Conservation (phyloP, 768 basidiomycete species). For the Lentinula edodes region DNA sequence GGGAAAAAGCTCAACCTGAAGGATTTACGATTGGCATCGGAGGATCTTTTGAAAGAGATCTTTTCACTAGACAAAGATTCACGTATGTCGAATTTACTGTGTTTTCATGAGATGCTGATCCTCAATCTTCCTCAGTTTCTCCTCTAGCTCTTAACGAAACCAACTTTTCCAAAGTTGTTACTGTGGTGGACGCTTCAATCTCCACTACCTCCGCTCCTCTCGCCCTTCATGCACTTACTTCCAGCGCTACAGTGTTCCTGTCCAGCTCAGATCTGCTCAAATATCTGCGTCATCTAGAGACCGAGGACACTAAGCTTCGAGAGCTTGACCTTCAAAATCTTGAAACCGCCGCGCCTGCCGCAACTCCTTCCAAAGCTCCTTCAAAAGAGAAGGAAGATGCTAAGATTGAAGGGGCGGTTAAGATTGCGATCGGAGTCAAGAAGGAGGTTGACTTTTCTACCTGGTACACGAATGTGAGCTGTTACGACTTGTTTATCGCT, state of each 20-base stretch:
- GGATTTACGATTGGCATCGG: slow-evolving; percentile 80
- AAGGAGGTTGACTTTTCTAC: slow-evolving; percentile 93
- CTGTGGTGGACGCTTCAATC: slow-evolving; percentile 77
- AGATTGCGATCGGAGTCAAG: slow-evolving; percentile 92
- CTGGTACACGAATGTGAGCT: slow-evolving; percentile 89
- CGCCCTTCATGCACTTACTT: slow-evolving; percentile 73
- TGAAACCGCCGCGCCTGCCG: slow-evolving; percentile 36
- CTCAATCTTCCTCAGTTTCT: slow-evolving; percentile 54
- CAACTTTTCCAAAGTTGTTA: slow-evolving; percentile 65
- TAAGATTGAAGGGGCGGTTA: slow-evolving; percentile 82
- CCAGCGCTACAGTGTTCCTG: slow-evolving; percentile 70
- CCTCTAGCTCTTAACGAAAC: slow-evolving; percentile 64
- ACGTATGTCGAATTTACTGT: slow-evolving; percentile 42
- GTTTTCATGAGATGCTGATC: slow-evolving; percentile 8
- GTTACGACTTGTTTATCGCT: background rate
- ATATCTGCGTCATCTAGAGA: slow-evolving; percentile 71
- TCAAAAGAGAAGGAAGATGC: slow-evolving; percentile 66
- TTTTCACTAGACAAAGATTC: slow-evolving; percentile 83
- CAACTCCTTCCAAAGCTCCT: slow-evolving; percentile 27
- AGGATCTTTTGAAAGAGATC: slow-evolving; percentile 83
- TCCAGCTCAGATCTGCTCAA: slow-evolving; percentile 68
- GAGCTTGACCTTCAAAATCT: slow-evolving; percentile 70
- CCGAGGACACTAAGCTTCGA: slow-evolving; percentile 55
- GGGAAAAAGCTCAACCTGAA: slow-evolving; percentile 80
- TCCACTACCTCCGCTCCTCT: slow-evolving; percentile 59